These are phyloP conservation scores for Candida montana DNA, from an alignment of 805 yeast genomes.

Conservation along the genomic window DNA sequence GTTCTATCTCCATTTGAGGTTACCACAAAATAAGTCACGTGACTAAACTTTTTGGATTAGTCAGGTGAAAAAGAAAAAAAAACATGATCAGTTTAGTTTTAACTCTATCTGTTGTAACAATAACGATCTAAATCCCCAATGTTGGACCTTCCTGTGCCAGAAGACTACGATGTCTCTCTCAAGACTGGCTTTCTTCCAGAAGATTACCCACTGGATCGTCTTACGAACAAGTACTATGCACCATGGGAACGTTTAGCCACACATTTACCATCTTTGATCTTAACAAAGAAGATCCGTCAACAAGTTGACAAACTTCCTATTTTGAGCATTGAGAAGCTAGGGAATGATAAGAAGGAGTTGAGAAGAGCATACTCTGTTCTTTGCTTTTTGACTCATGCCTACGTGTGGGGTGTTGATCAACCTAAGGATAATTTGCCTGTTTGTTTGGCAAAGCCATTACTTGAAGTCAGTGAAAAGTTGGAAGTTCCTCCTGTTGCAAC, in stretches of 20 bases:
- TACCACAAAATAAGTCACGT: no score
- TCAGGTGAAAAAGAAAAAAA: no score
- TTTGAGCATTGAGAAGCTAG: conserved; percentile 41
- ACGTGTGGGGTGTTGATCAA: conserved; percentile 74
- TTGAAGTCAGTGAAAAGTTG: conserved; percentile 49
- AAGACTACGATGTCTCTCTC: conserved; percentile 66
- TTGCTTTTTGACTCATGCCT: conserved; percentile 81
- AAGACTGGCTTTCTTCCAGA: conserved; percentile 77
- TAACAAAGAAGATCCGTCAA: conserved; percentile 55
- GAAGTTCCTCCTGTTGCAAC: conserved; percentile 85
- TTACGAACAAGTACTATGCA: conserved; percentile 57
- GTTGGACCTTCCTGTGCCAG: conserved; percentile 42
- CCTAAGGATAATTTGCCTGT: conserved; percentile 62
- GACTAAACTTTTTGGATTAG: no score
- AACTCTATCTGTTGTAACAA: no score
- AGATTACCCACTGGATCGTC: conserved; percentile 50
- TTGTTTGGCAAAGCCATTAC: conserved; percentile 66
- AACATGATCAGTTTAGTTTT: no score
- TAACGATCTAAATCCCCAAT: not conserved
- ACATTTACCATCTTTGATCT: conserved; percentile 67
- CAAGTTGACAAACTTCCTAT: conserved; percentile 63
- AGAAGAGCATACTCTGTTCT: conserved; percentile 79
- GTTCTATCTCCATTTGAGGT: no score
- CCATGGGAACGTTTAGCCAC: conserved; percentile 74
- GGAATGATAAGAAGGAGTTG: conserved; percentile 40